These are phyloP conservation scores for Sanghuangporus weigelae DNA, from an alignment of 1,284 basidiomycete genomes.

Conservation along the genomic window DNA sequence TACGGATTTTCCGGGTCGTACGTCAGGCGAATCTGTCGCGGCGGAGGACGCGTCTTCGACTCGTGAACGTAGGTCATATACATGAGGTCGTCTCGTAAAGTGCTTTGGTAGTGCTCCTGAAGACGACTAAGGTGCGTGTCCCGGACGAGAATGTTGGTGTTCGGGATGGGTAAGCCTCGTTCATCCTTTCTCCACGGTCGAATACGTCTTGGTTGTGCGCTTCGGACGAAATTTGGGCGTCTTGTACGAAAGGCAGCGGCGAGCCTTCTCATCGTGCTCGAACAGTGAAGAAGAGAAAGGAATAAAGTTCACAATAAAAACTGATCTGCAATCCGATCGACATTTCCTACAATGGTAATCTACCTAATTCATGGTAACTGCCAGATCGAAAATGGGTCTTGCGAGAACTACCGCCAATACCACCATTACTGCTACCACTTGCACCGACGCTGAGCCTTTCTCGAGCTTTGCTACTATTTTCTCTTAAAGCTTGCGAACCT, in stretches of 20 bases:
- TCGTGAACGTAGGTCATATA: slow-evolving; percentile 94
- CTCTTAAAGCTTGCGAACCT: slow-evolving; percentile 5
- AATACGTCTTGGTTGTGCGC: not conserved
- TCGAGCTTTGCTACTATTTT: not conserved
- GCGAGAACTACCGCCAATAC: not conserved
- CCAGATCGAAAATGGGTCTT: not conserved
- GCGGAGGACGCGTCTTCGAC: slow-evolving; percentile 42
- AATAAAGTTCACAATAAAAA: not conserved
- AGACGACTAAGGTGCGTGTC: slow-evolving; percentile 77
- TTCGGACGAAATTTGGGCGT: not conserved
- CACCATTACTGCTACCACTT: not conserved
- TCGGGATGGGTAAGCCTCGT: slow-evolving; percentile 59
- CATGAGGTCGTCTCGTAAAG: slow-evolving; percentile 84
- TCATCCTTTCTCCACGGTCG: slow-evolving; percentile 33
- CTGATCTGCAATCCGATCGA: not conserved
- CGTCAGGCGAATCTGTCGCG: slow-evolving; percentile 55
- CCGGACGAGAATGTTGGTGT: slow-evolving; percentile 55
- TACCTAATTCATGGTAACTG: not conserved
- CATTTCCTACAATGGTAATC: not conserved
- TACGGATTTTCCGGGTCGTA: slow-evolving; percentile 82
- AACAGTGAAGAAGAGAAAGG: not conserved
- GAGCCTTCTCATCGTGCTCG: slow-evolving; percentile 2
- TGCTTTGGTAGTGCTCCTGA: slow-evolving; percentile 79
- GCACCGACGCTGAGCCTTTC: not conserved
- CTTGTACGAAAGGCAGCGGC: slow-evolving; percentile 4